Evolutionary conservation across 2,329 filamentous ascomycete species (phyloP), one percentile per base, ranked within the genome.

Genomic region (Aspergillus felis): DNA sequence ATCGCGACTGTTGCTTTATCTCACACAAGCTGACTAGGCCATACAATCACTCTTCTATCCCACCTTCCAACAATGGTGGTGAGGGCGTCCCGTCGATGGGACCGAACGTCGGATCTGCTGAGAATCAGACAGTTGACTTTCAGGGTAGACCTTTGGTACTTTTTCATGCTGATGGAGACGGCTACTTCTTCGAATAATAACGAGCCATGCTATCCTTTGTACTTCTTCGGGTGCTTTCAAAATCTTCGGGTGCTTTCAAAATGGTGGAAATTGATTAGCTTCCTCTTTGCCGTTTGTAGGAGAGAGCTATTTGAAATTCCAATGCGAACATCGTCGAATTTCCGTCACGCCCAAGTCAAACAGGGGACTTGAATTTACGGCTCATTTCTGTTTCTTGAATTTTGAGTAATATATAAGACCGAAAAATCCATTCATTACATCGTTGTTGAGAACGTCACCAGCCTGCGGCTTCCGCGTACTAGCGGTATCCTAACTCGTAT

Each of bases 361-460:
- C 12, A 14, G 17, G 22, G 41, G 24, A 47, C 20, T 8, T 38
- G 28, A 20, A 22, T 41, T 22, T 17, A 35, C 25, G 9, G 28
- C n/a, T 47, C 17, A 7, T n/a, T 22, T 52, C 44, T 10, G 25
- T 42, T 27, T 41, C 48, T 48, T 42, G 8, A 17, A n/a, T 51
- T 41, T 57, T 57, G 50, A 56, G 51, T 61, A 55, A 55, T 59
- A 61, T 59, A 32, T 51, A 49, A 48, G 46, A 51, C 51, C 51
- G 44, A 59, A 61, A 51, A 17, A 35, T 55, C 48, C 55, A 22
- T 50, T 66, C 64, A 63, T 68, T 62, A 65, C 56, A 57, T 71
- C 69, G 72, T 74, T 70, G 70, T 71, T 71, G 69, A 73, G 66
- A 68, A 73, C 67, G 68, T 66, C 58, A 66, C 62, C 58, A 25